Conservation (phyloP, 2,329 filamentous ascomycete genomes). For the Alternaria sp. region DNA sequence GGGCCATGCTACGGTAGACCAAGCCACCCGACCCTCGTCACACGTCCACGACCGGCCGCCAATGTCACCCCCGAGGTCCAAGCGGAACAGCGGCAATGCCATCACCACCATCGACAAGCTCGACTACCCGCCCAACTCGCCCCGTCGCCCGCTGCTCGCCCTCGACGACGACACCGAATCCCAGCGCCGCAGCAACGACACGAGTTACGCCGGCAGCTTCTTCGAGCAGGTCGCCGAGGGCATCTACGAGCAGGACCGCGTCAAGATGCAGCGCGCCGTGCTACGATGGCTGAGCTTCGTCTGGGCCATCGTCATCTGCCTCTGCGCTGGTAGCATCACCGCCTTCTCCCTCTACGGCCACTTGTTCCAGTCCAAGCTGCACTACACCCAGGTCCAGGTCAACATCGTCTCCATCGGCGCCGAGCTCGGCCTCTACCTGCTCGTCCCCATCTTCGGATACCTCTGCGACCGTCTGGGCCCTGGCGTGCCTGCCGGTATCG, state of each 20-base stretch:
- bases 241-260: conserved; percentile 64
- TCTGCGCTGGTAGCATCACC: conserved; percentile 90
- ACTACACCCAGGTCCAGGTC: conserved; percentile 90
- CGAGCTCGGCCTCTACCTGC: conserved; percentile 87
- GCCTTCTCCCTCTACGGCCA: conserved; percentile 94
- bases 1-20: conserved; percentile 10
- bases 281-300: conserved; percentile 63
- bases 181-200: conserved; percentile 49
- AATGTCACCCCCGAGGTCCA: conserved; percentile 42
- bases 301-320: conserved; percentile 67
- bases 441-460: conserved; percentile 88
- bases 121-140: conserved; percentile 53
- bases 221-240: conserved; percentile 67
- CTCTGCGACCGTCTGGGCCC: conserved; percentile 89
- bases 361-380: conserved; percentile 82
- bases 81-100: conserved; percentile 39
- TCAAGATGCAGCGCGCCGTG: conserved; percentile 59
- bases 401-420: conserved; percentile 88
- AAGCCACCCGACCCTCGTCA: conserved; percentile 24
- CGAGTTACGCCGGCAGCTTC: conserved; percentile 59
- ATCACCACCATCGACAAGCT: conserved; percentile 55
- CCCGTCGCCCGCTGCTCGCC: conserved; percentile 51
- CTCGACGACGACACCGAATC: conserved; percentile 42
- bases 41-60: conserved; percentile 23
- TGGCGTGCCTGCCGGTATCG: conserved; percentile 73